These are phyloP conservation scores for Lycium barbarum DNA, from an alignment of 257 asterid genomes.

Conservation along the genomic window DNA sequence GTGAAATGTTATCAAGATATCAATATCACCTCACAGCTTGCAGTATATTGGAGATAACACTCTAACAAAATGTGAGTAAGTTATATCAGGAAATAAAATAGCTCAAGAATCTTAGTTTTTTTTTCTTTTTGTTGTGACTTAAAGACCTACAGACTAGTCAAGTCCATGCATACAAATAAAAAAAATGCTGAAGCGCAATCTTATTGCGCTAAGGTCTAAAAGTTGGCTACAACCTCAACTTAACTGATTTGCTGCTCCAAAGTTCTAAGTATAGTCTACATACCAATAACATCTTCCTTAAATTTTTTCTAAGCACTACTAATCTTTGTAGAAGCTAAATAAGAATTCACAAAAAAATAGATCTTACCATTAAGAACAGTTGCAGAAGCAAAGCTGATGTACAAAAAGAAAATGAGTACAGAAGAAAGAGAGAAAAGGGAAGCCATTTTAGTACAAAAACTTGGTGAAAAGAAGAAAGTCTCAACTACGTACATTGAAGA, in stretches of 20 bases:
- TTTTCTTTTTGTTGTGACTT: background rate
- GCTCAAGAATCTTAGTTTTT: background rate
- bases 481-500: slow-evolving; percentile 12
- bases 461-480: background rate
- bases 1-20: background rate
- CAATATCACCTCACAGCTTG: background rate
- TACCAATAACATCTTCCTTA: background rate
- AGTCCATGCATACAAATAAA: background rate
- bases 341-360: background rate
- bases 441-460: slow-evolving; percentile 39
- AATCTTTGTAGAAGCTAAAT: background rate
- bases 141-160: background rate
- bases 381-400: slow-evolving; percentile 46
- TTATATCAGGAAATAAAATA: background rate
- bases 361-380: slow-evolving; percentile 58
- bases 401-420: slow-evolving; percentile 41
- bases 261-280: background rate
- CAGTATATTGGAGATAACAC: background rate
- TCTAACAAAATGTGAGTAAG: background rate
- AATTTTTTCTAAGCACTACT: background rate
- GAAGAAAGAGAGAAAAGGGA: slow-evolving; percentile 41
- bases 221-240: background rate
- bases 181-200: slow-evolving; percentile 19
- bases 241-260: slow-evolving; percentile 17
- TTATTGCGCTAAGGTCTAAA: background rate